Evolutionary conservation across 2,329 filamentous ascomycete species (phyloP).

Genomic region (Thielaviopsis cerberus): DNA sequence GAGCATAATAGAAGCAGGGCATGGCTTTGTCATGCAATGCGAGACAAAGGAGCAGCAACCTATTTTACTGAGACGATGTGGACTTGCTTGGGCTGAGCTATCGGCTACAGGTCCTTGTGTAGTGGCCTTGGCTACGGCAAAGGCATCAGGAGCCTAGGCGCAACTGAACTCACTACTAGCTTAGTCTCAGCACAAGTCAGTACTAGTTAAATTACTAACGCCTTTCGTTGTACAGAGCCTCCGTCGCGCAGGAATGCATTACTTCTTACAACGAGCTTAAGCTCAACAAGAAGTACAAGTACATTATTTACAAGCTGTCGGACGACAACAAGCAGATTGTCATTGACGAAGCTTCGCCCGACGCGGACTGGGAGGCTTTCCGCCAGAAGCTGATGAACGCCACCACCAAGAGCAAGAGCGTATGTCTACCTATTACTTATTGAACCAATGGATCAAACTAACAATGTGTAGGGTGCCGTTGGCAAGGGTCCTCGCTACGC

Average conservation of each 20-base stretch:
- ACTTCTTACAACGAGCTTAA: slow-evolving; percentile 62
- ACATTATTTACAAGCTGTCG: slow-evolving; percentile 74
- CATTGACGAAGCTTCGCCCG: slow-evolving; percentile 52
- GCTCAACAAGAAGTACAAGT: slow-evolving; percentile 65
- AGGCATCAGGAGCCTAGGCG: not conserved
- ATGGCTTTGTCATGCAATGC: slow-evolving; percentile 5
- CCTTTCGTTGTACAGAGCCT: slow-evolving; percentile 35
- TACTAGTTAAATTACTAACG: slow-evolving; percentile 2
- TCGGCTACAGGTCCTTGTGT: not conserved
- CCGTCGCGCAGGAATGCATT: slow-evolving; percentile 54
- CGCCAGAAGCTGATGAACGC: slow-evolving; percentile 58
- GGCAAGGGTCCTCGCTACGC: slow-evolving; percentile 63
- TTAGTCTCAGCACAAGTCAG: not conserved
- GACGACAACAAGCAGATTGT: slow-evolving; percentile 70
- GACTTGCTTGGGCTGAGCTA: not conserved
- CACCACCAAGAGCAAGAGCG: slow-evolving; percentile 52
- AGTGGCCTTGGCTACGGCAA: not conserved
- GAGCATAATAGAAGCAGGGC: not conserved
- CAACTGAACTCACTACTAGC: not conserved
- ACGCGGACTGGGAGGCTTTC: slow-evolving; percentile 53
- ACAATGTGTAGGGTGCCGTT: slow-evolving; percentile 28
- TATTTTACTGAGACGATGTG: not conserved
- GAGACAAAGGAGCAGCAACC: slow-evolving; percentile 7
- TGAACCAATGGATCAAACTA: not conserved
- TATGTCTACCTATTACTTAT: slow-evolving; percentile 19